A percentile compares a stretch with the other conserved stretches of the same genome.
Evolutionary conservation across 1,284 basidiomycete genomes (phyloP).

Genomic region (Ceratobasidium theobromae): DNA sequence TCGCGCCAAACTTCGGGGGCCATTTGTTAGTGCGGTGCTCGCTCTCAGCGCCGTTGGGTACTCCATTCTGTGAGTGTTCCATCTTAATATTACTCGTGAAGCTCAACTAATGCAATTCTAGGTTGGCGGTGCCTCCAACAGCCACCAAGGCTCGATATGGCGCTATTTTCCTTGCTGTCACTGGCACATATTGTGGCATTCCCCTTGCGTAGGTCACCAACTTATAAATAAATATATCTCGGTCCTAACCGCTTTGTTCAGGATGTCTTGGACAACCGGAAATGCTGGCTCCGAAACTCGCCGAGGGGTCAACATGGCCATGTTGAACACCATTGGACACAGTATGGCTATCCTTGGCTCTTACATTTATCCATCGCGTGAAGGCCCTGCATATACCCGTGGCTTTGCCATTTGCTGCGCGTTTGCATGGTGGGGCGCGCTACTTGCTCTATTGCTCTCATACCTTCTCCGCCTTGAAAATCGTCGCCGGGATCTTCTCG

Average conservation of each 20-base stretch:
- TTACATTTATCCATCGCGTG: conserved; percentile 46
- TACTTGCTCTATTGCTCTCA: conserved; percentile 25
- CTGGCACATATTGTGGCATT: conserved; percentile 20
- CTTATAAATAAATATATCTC: conserved; percentile 39
- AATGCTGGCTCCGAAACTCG: conserved; percentile 45
- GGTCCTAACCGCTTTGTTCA: conserved; percentile 43
- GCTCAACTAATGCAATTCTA: conserved; percentile 42
- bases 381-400: conserved; percentile 46
- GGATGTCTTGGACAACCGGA: conserved; percentile 42
- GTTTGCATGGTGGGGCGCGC: conserved; percentile 18
- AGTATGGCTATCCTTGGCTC: conserved; percentile 47
- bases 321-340: conserved; percentile 50
- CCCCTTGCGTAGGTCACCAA: background rate
- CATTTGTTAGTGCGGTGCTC: conserved; percentile 43
- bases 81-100: conserved; percentile 37
- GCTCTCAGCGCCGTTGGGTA: conserved; percentile 46
- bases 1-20: conserved; percentile 44
- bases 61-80: conserved; percentile 43
- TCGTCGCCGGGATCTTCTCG: conserved; percentile 18
- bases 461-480: conserved; percentile 17
- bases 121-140: conserved; percentile 47
- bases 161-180: conserved; percentile 10
- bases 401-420: conserved; percentile 42
- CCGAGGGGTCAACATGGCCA: conserved; percentile 47
- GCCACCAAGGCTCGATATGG: conserved; percentile 38